A percentile compares a stretch with the other conserved stretches of the same genome.
phyloP scores from a whole-genome alignment of 2,329 filamentous ascomycete genomes.

The Rhynchosporium agropyri region DNA sequence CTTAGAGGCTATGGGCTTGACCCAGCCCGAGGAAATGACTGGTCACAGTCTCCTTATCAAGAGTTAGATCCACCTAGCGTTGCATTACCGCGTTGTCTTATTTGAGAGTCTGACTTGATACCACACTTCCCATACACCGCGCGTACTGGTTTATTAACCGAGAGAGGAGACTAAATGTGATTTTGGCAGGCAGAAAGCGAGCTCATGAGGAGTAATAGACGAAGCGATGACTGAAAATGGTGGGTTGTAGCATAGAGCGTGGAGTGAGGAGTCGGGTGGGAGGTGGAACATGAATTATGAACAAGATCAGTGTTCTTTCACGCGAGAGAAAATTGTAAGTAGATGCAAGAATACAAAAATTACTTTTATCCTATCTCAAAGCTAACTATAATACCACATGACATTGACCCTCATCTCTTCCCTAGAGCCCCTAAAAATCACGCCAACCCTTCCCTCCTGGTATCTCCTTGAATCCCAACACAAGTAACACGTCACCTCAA shows the following conservation, averaged over 20 bases:
- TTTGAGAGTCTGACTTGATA: slow-evolving; percentile 6
- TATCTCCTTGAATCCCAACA: not conserved
- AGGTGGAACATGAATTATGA: not conserved
- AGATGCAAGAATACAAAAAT: slow-evolving; percentile 23
- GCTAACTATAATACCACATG: not conserved
- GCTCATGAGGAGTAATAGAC: slow-evolving; percentile 36
- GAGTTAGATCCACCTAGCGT: slow-evolving; percentile 44
- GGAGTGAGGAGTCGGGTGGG: slow-evolving; percentile 6
- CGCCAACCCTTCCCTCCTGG: not conserved
- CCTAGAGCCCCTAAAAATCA: not conserved
- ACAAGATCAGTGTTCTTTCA: slow-evolving; percentile 2
- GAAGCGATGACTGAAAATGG: slow-evolving; percentile 15
- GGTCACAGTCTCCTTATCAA: slow-evolving; percentile 82
- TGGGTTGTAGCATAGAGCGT: slow-evolving; percentile 6
- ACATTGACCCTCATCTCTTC: not conserved
- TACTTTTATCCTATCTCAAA: slow-evolving; percentile 18
- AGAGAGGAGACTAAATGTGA: slow-evolving; percentile 28
- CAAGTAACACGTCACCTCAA: not conserved
- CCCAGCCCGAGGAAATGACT: slow-evolving; percentile 90
- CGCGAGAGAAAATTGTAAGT: slow-evolving; percentile 11
- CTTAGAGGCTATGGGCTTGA: slow-evolving; percentile 85
- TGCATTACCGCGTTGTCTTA: slow-evolving; percentile 14
- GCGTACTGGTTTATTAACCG: slow-evolving; percentile 13
- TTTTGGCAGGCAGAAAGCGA: slow-evolving; percentile 39
- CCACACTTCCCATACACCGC: not conserved